Evolutionary conservation across 2,329 filamentous ascomycete species (phyloP).

Genomic region (Calonectria crousiana): DNA sequence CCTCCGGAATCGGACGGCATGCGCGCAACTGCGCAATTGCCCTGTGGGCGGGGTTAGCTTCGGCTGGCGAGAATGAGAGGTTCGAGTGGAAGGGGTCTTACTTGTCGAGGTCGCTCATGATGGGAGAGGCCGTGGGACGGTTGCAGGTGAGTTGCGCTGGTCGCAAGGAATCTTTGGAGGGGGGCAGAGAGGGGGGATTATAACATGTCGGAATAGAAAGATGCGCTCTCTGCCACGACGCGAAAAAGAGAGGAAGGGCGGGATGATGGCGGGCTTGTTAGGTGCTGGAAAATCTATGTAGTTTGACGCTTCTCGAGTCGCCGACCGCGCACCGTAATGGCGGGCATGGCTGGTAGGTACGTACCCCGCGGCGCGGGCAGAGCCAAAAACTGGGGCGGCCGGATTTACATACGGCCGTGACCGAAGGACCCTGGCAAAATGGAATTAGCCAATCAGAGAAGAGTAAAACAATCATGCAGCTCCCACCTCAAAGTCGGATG

Average conservation of each 20-base stretch:
- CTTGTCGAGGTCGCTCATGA: slow-evolving; percentile 96
- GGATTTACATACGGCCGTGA: slow-evolving; percentile 21
- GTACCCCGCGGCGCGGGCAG: slow-evolving; percentile 20
- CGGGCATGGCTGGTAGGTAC: slow-evolving; percentile 24
- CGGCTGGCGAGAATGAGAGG: slow-evolving; percentile 13
- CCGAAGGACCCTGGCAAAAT: background rate
- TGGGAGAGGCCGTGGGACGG: slow-evolving; percentile 12
- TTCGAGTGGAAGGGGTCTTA: slow-evolving; percentile 54
- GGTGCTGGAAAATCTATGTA: slow-evolving; percentile 28
- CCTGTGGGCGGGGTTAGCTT: slow-evolving; percentile 59
- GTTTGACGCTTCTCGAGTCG: slow-evolving; percentile 33
- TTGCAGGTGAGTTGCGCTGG: slow-evolving; percentile 39
- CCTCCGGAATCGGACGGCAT: slow-evolving; percentile 95
- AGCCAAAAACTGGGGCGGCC: background rate
- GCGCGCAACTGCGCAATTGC: slow-evolving; percentile 95
- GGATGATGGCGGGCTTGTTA: slow-evolving; percentile 27
- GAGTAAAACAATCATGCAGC: slow-evolving; percentile 33
- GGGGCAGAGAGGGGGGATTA: slow-evolving; percentile 30
- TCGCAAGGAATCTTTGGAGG: slow-evolving; percentile 30
- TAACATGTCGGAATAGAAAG: slow-evolving; percentile 42
- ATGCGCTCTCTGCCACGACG: background rate
- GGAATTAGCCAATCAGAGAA: slow-evolving; percentile 38
- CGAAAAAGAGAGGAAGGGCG: slow-evolving; percentile 11
- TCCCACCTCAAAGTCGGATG: slow-evolving; percentile 29
- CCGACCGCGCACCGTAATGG: slow-evolving; percentile 13